Conservation (phyloP, 345 rosid genomes). For the Fremontodendron californicum region DNA sequence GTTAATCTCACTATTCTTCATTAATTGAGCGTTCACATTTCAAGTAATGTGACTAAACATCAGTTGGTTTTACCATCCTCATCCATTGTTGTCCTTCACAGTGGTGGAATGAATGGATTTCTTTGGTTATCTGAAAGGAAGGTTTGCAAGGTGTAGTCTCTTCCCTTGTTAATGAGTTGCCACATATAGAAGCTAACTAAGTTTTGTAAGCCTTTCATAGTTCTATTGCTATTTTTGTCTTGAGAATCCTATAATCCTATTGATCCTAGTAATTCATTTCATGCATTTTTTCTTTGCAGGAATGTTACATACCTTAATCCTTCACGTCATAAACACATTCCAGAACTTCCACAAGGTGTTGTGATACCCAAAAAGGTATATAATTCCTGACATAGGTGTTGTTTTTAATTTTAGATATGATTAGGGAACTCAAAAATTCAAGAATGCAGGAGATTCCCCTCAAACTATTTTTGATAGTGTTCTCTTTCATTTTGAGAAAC, state of each 20-base stretch:
- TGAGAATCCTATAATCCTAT: conserved; percentile 10
- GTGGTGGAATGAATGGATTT: too few relatives aligned
- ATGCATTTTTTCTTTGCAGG: conserved; percentile 35
- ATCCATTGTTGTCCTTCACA: conserved; percentile 33
- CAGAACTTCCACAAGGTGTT: conserved; percentile 72
- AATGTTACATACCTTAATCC: conserved; percentile 67
- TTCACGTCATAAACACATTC: conserved; percentile 43
- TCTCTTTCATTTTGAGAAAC: not conserved
- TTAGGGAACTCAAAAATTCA: not conserved
- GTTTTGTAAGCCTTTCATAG: conserved; percentile 52
- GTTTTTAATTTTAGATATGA: not conserved
- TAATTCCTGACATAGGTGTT: not conserved
- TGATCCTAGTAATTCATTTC: not conserved
- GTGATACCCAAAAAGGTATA: too few relatives aligned
- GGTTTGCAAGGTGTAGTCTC: conserved; percentile 27
- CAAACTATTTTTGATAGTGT: not conserved
- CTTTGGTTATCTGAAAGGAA: conserved; percentile 68
- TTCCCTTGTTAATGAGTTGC: conserved; percentile 72
- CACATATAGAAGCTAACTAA: conserved; percentile 53
- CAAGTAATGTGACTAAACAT: not conserved
- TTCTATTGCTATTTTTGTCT: conserved; percentile 16
- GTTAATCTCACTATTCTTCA: conserved; percentile 10
- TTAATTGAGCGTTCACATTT: conserved; percentile 4
- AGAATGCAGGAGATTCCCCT: not conserved
- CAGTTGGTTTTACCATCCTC: conserved; percentile 23